Evolutionary conservation across 192 early-diverging fungal genomes (phyloP).

Genomic region (Paraglomus occultum): DNA sequence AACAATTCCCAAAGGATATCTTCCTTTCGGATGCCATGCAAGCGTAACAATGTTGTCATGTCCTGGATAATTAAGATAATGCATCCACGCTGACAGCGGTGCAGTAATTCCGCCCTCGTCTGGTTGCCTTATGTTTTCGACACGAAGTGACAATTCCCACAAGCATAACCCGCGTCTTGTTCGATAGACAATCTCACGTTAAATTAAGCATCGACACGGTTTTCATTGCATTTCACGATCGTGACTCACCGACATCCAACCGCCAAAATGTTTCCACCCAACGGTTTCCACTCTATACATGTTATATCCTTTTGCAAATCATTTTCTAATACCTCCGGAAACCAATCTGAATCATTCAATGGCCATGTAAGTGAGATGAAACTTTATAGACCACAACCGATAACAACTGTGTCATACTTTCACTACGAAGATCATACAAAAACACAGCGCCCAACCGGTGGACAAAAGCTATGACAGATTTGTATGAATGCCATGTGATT

Average conservation of each 20-base stretch:
- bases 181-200: too few species aligned
- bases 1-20: conserved; percentile 22
- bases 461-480: conserved; percentile 23
- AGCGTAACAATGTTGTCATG: conserved; percentile 28
- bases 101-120: not conserved
- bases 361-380: not conserved
- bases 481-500: conserved; percentile 25
- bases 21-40: conserved; percentile 29
- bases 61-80: conserved; percentile 26
- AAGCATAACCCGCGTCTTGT: conserved; percentile 25
- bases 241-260: conserved; percentile 26
- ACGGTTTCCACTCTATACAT: conserved; percentile 29
- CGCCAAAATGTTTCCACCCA: conserved; percentile 29
- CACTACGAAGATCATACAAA: conserved; percentile 27
- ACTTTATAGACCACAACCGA: too few species aligned
- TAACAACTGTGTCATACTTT: not conserved
- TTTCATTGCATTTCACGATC: too few species aligned
- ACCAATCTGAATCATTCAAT: conserved; percentile 7
- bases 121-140: not conserved
- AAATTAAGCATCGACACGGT: too few species aligned
- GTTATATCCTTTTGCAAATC: conserved; percentile 28
- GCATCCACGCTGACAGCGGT: conserved; percentile 19
- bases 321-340: conserved; percentile 28
- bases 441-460: conserved; percentile 26
- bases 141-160: conserved; percentile 26